Evolutionary conservation across 2,329 filamentous ascomycete genomes (phyloP), one percentile per base, ranked within the genome.

Genomic region (Ophidiomyces ophidiicola): DNA sequence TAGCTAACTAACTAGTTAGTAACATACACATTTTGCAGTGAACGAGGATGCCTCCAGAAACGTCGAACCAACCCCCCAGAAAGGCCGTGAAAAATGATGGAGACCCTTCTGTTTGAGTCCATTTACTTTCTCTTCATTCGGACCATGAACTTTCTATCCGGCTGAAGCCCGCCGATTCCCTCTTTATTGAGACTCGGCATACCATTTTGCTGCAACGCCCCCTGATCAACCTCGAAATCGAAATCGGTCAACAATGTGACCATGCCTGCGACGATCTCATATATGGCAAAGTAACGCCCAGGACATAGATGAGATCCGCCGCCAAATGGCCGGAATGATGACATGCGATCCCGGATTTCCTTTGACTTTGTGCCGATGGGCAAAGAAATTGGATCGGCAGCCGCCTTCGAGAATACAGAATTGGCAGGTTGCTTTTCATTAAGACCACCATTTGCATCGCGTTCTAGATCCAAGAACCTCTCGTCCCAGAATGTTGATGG

Each of bases 221-320:
- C 44, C n/a, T 43, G 14, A 24, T 46, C 41, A 19, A 46, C 34
- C 17, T 46, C 44, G 10, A 46, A 44, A 12, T 46, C 44, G 19
- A 44, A 44, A 23, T 31, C 35, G 18, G 38, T 34, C 6, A 46
- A 26, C 19, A 46, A 14, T 6, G 28, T 36, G 6, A 33, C 36
- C 41, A 44, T 18, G 3, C 20, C 28, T 23, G 24, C 34, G 8
- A 46, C 17, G 4, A 35, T 36, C 21, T 46, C 41, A 10, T 39
- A 36, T 20, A 46, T 18, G 7, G 41, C 41, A 15, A 44, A 37
- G 20, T 44, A 28, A 12, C 44, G 43, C 24, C 44, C 44, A 29
- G 44, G 44, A 20, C 44, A 46, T 18, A 39, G 30, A 23, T 36
- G 19, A 12, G 15, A 24, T 11, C 44, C 44, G 2, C 37, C 44